Base-by-base conservation (phyloP, 768 basidiomycete species). In the Panaeolus cyanescens region DNA sequence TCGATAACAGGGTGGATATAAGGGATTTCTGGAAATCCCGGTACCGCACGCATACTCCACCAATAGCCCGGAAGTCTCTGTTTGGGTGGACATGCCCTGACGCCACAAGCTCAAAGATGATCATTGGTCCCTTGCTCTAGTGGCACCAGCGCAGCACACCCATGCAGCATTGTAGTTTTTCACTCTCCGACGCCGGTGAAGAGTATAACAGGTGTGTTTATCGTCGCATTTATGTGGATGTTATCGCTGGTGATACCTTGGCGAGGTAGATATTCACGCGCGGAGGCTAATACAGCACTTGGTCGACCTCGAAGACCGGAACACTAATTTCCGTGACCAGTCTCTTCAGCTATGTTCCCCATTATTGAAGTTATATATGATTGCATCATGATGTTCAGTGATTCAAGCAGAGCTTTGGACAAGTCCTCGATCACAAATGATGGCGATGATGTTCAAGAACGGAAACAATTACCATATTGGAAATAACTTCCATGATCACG, bases 391-490 rank as follows among this genome's bases (percentile, higher is more conserved):
- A n/a, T n/a, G n/a, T n/a, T n/a, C n/a, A n/a, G n/a, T n/a, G n/a
- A 13, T 34, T 34, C 33, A 13, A 34, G 13, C 6, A 28, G 22
- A 5, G 30, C 25, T 28, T 28, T 50, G 7, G 37, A 39, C 19
- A 7, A 17, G 19, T 17, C 13, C 37, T 39, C 13, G 13, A 28
- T 50, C 45, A 50, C n/a, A n/a, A 5, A 42, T 50, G 25, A 50
- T 50, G 25, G 45, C 12, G 25, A 30, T 50, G 22, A 50, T 50
- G 45, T 28, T 50, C 45, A 50, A 50, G 45, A 50, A 50, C 45
- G 45, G 45, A 50, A 50, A 50, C 45, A 50, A 50, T 50, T 50
- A 50, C 45, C 45, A 50, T 50, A 50, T 50, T 50, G 8, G 45
- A 50, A 25, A 12, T 15, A 50, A 28, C 45, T 50, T 50, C 45